Evolutionary conservation across 257 asterid genomes (phyloP), one percentile per base, ranked within the genome.

Genomic region (Fraxinus pennsylvanica): DNA sequence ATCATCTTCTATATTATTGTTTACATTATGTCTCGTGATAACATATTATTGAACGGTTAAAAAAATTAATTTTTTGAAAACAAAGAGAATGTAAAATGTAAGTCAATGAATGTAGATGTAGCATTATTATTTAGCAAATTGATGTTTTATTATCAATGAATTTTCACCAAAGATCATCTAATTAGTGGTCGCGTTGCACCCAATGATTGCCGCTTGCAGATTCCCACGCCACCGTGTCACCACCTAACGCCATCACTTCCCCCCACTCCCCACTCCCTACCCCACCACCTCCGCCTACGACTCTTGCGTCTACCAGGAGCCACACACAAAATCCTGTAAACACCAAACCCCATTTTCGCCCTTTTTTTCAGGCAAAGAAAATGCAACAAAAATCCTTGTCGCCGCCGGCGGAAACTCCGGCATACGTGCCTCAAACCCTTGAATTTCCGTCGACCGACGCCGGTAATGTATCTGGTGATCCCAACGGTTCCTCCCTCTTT

Each of bases 401-500:
- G 21, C 80, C 82, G 33, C 79, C 67, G 9, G 43, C 52, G 52
- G 77, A 79, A 12, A 32, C 66, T 39, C 80, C 81, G 25, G 38
- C 47, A 38, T 61, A 5, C 52, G 79, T 33, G 5, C 39, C 57
- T 6, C 52, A 38, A 74, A 32, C 52, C 38, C 76, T 78, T 1
- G 88, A 80, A 32, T 45, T 77, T 74, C 77, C 79, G 72, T 39
- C 45, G 45, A 9, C 45, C 45, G 45, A 39, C 45, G 57, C 86
- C 52, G 78, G 50, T 33, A 54, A 35, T 1, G 66, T 78, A 67
- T 33, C 82, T 50, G 85, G 78, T 13, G 90, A 89, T 79, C 90
- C 83, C 66, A 41, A 85, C 38, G 17, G 85, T 0, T 85, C 94
- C 1, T 81, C 94, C 54, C 88, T 86, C 74, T 89, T 92, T 52